These are phyloP conservation scores for Ustilago cynodontis DNA, from an alignment of 1,284 basidiomycete species.

Conservation along the genomic window DNA sequence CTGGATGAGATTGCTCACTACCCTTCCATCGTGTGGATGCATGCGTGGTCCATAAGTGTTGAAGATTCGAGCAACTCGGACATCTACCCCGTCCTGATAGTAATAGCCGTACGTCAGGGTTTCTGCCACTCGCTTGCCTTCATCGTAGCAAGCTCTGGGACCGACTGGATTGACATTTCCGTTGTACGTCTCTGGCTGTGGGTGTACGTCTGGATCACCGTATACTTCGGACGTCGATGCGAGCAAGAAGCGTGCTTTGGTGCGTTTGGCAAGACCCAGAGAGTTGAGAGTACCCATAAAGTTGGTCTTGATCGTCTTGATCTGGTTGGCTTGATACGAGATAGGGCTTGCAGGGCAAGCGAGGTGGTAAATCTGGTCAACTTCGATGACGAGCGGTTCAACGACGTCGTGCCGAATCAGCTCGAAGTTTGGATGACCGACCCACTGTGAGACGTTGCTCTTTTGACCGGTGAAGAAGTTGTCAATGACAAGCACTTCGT, in stretches of 20 bases:
- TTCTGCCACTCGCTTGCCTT: conserved; percentile 74
- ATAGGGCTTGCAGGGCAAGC: conserved; percentile 63
- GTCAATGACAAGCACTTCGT: conserved; percentile 96
- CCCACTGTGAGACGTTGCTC: conserved; percentile 79
- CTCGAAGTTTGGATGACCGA: conserved; percentile 98
- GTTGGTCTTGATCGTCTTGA: conserved; percentile 84
- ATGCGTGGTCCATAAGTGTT: conserved; percentile 73
- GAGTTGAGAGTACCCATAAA: conserved; percentile 91
- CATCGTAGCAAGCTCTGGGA: conserved; percentile 96
- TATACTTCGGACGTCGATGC: conserved; percentile 97
- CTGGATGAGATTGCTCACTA: conserved; percentile 98
- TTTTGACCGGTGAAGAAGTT: conserved; percentile 99
- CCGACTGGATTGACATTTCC: conserved; percentile 97
- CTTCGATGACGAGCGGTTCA: conserved; percentile 57
- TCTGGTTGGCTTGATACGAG: conserved; percentile 62
- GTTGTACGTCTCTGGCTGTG: conserved; percentile 79
- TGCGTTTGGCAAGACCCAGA: conserved; percentile 97
- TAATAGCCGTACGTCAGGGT: conserved; percentile 75
- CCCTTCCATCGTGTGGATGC: conserved; percentile 95
- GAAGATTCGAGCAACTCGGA: conserved; percentile 71
- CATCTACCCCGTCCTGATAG: conserved; percentile 91
- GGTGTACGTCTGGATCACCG: conserved; percentile 95
- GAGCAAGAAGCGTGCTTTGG: conserved; percentile 95
- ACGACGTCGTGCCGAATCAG: conserved; percentile 92
- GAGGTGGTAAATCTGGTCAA: conserved; percentile 65